Evolutionary conservation across 2,329 filamentous ascomycete species (phyloP), one percentile per base, ranked within the genome.

Genomic region (Xylaria sp.): DNA sequence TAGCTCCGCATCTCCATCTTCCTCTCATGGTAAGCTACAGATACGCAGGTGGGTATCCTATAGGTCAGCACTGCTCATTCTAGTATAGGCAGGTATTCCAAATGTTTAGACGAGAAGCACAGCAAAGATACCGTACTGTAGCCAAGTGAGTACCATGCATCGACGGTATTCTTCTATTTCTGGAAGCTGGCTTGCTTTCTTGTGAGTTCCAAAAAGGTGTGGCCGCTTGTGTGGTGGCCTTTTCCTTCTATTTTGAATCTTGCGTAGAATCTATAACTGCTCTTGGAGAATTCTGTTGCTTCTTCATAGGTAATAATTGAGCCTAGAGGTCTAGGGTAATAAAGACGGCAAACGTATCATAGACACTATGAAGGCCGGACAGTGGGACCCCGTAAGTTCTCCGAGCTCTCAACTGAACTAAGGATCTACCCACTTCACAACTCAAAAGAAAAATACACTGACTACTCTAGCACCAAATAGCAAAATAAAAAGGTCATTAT

Each of bases 401-500:
- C 8, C 23, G 25, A n/a, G 32, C 13, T 10, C 20, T 37, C 28
- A 20, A 3, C n/a, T 8, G 3, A 1, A 20, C 20, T 54, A 18
- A 37, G 2, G 1, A 37, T 10, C 8, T 37, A 37, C 23, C 18
- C 9, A 1, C 32, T n/a, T 18, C 25, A 37, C 46, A 15, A 10
- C 13, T 32, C 25, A 37, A 60, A n/a, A 25, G 7, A 2, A 20
- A 6, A 37, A 32, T 13, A 55, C 13, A 7, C 37, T 63, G 23
- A 68, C 54, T 1, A 32, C 13, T 50, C 13, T 8, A 9, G 55
- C 15, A n/a, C 15, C 23, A 0, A 28, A 32, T 25, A 63, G 64
- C 51, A 67, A 70, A 66, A 67, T 4, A 55, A 61, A 50, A 63
- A 64, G 41, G 64, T 70, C 6, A 64, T 66, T n/a, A 61, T 70